Evolutionary conservation across 1,139 yeast genomes (phyloP).

Genomic region (Saccharomyces hybrid): DNA sequence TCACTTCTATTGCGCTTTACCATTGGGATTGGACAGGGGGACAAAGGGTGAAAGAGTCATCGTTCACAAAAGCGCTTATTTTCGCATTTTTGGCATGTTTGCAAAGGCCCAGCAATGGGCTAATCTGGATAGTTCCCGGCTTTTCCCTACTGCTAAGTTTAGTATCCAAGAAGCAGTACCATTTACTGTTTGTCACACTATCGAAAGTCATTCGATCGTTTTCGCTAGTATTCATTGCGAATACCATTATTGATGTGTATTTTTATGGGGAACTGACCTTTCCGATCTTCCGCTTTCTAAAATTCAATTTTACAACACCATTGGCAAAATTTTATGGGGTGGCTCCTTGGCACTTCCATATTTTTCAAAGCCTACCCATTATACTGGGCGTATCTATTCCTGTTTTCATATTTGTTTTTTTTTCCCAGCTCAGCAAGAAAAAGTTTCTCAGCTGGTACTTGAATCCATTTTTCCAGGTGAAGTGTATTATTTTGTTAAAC

Average conservation of each 20-base stretch:
- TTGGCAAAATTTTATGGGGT: conserved; percentile 79
- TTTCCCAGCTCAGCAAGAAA: conserved; percentile 2
- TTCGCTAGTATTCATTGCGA: conserved; percentile 32
- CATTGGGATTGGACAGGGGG: conserved; percentile 61
- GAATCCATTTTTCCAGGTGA: conserved; percentile 18
- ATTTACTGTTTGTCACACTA: conserved; percentile 14
- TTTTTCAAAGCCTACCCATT: conserved; percentile 76
- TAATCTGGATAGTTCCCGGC: conserved; percentile 68
- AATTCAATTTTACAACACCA: conserved; percentile 67
- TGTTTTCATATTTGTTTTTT: conserved; percentile 41
- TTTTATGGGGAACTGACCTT: conserved; percentile 54
- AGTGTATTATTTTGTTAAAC: conserved; percentile 36
- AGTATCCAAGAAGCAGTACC: conserved; percentile 9
- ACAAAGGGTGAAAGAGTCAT: conserved; percentile 15
- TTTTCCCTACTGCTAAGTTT: conserved; percentile 28
- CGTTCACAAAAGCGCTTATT: conserved; percentile 25
- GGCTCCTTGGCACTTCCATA: conserved; percentile 80
- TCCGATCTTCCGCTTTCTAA: conserved; percentile 63
- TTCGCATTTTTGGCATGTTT: conserved; percentile 55
- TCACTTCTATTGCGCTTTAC: conserved; percentile 63
- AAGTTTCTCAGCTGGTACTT: not conserved
- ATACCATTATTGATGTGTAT: conserved; percentile 44
- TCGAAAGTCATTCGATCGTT: conserved; percentile 27
- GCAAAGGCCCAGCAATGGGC: conserved; percentile 74
- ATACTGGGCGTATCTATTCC: conserved; percentile 64